phyloP scores from a whole-genome alignment of 768 basidiomycete genomes.

The Glaciozyma antarctica region DNA sequence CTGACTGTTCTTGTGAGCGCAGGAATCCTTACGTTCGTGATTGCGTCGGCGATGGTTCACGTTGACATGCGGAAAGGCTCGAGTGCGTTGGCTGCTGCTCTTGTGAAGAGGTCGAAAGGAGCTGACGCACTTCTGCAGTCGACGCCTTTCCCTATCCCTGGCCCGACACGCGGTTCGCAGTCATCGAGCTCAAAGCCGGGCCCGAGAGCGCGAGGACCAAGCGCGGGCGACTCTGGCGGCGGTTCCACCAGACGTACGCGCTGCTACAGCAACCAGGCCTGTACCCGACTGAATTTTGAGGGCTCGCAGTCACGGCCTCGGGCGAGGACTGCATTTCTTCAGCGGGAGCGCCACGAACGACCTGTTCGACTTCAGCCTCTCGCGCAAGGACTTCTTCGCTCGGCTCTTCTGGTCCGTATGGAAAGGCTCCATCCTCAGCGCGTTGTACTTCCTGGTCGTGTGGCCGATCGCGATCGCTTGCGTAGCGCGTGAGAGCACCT shows the following conservation, averaged over 20 bases:
- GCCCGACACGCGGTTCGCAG: conserved; percentile 25
- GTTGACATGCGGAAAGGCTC: conserved; percentile 28
- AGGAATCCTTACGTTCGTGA: conserved; percentile 32
- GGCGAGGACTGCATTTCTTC: conserved; percentile 28
- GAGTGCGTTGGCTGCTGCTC: conserved; percentile 7
- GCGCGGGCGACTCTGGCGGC: conserved; percentile 16
- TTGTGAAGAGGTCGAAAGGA: no score
- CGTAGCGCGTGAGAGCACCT: conserved; percentile 27
- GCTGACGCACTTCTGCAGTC: not conserved
- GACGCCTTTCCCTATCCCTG: not conserved
- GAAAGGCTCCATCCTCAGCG: conserved; percentile 29
- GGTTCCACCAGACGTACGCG: conserved; percentile 14
- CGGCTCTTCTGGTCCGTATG: conserved; percentile 22
- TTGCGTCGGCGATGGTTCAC: conserved; percentile 29
- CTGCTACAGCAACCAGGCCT: not conserved
- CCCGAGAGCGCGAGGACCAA: conserved; percentile 11
- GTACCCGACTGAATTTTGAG: no score
- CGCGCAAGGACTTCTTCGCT: not conserved
- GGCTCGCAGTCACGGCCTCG: conserved; percentile 14
- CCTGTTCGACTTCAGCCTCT: conserved; percentile 19
- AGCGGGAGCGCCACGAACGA: conserved; percentile 29
- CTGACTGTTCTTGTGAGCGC: not conserved
- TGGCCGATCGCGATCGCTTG: conserved; percentile 33
- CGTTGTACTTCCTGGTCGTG: conserved; percentile 28
- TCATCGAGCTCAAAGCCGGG: conserved; percentile 5